Evolutionary conservation across 257 asterid species (phyloP).

Genomic region (Salvia rosmarinus): DNA sequence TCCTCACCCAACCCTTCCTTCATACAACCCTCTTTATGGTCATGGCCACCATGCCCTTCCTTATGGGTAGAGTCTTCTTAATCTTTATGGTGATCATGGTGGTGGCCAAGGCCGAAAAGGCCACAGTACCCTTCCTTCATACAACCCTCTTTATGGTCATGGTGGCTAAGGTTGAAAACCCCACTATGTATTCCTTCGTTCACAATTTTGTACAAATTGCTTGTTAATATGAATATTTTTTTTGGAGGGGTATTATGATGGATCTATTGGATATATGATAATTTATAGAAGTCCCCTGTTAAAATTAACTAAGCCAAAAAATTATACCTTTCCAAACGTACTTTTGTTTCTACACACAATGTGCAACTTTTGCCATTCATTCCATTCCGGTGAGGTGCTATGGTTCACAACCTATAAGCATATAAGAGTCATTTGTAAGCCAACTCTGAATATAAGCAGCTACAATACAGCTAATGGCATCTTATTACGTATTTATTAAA

Average conservation of each 20-base stretch:
- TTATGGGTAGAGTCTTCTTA: no score
- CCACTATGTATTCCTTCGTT: conserved; percentile 75
- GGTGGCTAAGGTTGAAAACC: conserved; percentile 59
- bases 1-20: not conserved
- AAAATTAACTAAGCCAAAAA: conserved; percentile 27
- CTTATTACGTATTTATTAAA: not conserved
- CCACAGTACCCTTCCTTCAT: no score
- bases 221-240: not conserved
- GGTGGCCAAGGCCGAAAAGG: not conserved
- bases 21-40: not conserved
- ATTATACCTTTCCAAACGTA: conserved; percentile 80
- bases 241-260: not conserved
- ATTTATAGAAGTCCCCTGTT: conserved; percentile 21
- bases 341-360: conserved; percentile 68
- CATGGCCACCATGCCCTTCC: no score
- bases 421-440: conserved; percentile 12
- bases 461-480: not conserved
- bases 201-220: conserved; percentile 58
- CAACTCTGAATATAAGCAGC: conserved; percentile 2
- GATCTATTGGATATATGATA: not conserved
- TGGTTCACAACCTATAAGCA: conserved; percentile 64
- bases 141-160: not conserved
- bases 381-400: conserved; percentile 76
- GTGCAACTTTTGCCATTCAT: conserved; percentile 84
- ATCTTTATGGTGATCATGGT: not conserved